Conservation (phyloP, 2,329 filamentous ascomycete genomes). For the Fusarium pseudograminearum region DNA sequence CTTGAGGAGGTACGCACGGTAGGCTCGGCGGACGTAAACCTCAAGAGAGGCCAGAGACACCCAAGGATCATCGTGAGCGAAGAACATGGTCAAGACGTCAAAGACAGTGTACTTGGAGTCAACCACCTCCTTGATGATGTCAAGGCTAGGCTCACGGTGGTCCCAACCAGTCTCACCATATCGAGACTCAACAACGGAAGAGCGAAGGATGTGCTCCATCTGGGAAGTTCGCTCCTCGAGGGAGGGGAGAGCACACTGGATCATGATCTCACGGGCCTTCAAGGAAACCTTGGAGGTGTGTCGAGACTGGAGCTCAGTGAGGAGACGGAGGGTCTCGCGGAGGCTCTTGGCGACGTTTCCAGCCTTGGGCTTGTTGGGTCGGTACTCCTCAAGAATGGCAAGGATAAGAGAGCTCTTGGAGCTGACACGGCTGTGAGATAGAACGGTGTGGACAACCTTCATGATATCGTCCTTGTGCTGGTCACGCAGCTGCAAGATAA, state of each 20-base stretch:
- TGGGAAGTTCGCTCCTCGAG: constrained; percentile 93
- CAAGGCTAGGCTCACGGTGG: constrained; percentile 89
- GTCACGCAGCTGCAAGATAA: constrained; percentile 92
- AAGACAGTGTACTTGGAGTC: constrained; percentile 99
- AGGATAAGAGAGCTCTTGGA: constrained; percentile 95
- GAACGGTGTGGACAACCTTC: constrained; percentile 86
- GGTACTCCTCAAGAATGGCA: constrained; percentile 92
- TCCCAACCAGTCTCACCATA: constrained; percentile 98
- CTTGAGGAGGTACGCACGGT: constrained; percentile 94
- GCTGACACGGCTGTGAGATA: constrained; percentile 92
- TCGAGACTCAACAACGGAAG: constrained; percentile 94
- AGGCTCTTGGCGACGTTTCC: constrained; percentile 92
- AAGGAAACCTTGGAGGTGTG: constrained; percentile 93
- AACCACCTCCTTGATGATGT: constrained; percentile 95
- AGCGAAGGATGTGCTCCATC: constrained; percentile 98
- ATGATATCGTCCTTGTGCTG: constrained; percentile 93
- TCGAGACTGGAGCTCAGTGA: constrained; percentile 85
- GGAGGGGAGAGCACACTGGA: constrained; percentile 95
- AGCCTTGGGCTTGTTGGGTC: constrained; percentile 90
- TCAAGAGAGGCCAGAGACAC: constrained; percentile 93
- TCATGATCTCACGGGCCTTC: constrained; percentile 96
- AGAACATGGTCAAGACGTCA: constrained; percentile 95
- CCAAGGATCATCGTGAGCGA: constrained; percentile 93
- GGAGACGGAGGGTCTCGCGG: constrained; percentile 81
- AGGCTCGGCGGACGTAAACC: constrained; percentile 95